Evolutionary conservation across 2,329 filamentous ascomycete genomes (phyloP), one percentile per base, ranked within the genome.

Genomic region (Aureobasidium zeae): DNA sequence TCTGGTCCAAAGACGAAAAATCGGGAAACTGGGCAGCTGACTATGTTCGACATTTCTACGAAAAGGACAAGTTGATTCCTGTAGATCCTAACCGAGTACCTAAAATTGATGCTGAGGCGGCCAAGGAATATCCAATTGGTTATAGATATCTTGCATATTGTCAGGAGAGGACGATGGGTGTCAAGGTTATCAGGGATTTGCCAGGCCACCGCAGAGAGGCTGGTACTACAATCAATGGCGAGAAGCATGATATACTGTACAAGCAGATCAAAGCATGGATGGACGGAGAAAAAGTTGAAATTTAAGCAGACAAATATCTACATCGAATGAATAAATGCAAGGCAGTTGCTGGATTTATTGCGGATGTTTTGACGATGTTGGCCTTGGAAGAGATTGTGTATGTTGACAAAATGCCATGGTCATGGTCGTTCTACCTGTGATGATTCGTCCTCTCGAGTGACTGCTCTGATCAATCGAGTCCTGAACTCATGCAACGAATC

Each of bases 11-110:
- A 32, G 26, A 36, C n/a, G 26, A 33, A 5, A 25, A 47, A 12
- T 22, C 12, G 8, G 55, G 55, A 1, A 50, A 58, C n/a, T 72
- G 69, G 68, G 58, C 61, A 4, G 67, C 68, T 1, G 54, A 58
- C 2, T 67, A 66, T 38, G 68, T 71, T 19, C 53, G 65, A 4
- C 68, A 70, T 50, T 72, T 65, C 62, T 73, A 73, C 48, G 70
- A 72, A 54, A 73, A 72, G 59, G 70, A 72, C 53, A 73, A 73
- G 53, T 49, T 73, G 31, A 60, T 69, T 42, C 61, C 60, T 5
- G 65, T 68, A 2, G 63, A 70, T 46, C 67, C 68, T 1, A 57
- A 54, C 4, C 63, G 59, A 39, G 53, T 69, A 10, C 69, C 69
- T 0, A 38, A 46, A 5, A 45, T 72, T 2, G 62, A 70, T 47